These are phyloP conservation scores for Diaporthe capsici DNA, from an alignment of 2,329 filamentous ascomycete genomes.

Conservation along the genomic window DNA sequence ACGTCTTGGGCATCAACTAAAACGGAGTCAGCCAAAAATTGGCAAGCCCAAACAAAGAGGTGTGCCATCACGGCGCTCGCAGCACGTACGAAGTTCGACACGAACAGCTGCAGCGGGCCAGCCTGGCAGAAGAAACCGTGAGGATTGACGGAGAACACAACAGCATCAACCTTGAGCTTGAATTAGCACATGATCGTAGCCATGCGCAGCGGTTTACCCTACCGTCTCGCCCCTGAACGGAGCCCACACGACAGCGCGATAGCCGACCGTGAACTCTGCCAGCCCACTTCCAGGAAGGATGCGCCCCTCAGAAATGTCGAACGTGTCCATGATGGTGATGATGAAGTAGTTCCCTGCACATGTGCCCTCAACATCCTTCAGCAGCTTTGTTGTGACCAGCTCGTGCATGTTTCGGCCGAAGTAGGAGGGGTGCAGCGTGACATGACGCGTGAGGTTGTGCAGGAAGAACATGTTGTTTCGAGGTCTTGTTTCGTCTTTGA, in stretches of 20 bases:
- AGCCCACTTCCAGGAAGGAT: constrained; percentile 92
- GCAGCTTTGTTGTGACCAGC: constrained; percentile 88
- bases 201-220: constrained; percentile 47
- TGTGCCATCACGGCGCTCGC: background rate
- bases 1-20: constrained; percentile 90
- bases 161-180: constrained; percentile 83
- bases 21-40: constrained; percentile 45
- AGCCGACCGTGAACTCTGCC: constrained; percentile 94
- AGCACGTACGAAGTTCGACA: constrained; percentile 81
- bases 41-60: background rate
- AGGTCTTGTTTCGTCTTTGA: background rate
- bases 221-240: constrained; percentile 99
- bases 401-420: constrained; percentile 95
- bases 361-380: constrained; percentile 94
- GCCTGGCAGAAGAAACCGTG: constrained; percentile 93
- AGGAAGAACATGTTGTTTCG: constrained; percentile 91
- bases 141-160: constrained; percentile 91
- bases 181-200: constrained; percentile 36
- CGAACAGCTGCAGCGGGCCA: constrained; percentile 83
- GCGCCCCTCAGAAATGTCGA: constrained; percentile 92
- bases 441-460: constrained; percentile 94
- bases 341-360: constrained; percentile 98
- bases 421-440: constrained; percentile 96
- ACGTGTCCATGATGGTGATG: constrained; percentile 97
- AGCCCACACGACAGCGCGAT: constrained; percentile 96